phyloP scores from a whole-genome alignment of 192 early-diverging fungal genomes.

The Backusella macrospora region DNA sequence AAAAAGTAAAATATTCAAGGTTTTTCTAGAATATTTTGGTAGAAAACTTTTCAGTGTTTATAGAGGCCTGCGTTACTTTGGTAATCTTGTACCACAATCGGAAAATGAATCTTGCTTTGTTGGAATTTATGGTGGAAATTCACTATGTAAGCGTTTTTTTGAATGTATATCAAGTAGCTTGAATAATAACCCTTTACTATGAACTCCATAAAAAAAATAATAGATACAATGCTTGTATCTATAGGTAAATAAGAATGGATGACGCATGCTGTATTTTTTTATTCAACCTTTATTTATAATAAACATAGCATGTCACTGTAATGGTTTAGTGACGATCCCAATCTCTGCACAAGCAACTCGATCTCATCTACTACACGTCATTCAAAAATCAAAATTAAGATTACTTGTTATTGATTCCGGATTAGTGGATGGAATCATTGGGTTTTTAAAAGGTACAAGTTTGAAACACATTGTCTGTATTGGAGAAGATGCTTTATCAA shows the following conservation, averaged over 20 bases:
- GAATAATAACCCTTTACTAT: no score
- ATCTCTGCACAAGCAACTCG: slow-evolving; percentile 23
- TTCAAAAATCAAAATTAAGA: slow-evolving; percentile 11
- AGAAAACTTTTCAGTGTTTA: slow-evolving; percentile 12
- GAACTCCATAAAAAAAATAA: neutral
- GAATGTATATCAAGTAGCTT: neutral
- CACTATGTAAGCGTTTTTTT: slow-evolving; percentile 41
- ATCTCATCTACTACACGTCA: slow-evolving; percentile 23
- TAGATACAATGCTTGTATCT: slow-evolving; percentile 14
- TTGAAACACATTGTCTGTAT: slow-evolving; percentile 31
- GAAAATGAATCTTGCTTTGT: slow-evolving; percentile 38
- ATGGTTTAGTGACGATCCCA: slow-evolving; percentile 31
- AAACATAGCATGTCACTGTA: slow-evolving; percentile 14
- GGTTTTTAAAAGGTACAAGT: slow-evolving; percentile 17
- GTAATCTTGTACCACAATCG: slow-evolving; percentile 29
- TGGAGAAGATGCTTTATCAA: neutral
- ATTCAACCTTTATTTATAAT: neutral
- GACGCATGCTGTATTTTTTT: neutral
- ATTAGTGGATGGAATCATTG: neutral
- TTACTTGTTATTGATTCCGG: slow-evolving; percentile 13
- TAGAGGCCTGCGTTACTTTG: slow-evolving; percentile 19
- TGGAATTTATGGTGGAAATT: slow-evolving; percentile 36
- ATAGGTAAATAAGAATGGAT: neutral
- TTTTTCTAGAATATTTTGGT: slow-evolving; percentile 13
- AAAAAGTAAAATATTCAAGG: neutral